phyloP scores from a whole-genome alignment of 805 yeast genomes.

The Cyberlindnera amylophila region DNA sequence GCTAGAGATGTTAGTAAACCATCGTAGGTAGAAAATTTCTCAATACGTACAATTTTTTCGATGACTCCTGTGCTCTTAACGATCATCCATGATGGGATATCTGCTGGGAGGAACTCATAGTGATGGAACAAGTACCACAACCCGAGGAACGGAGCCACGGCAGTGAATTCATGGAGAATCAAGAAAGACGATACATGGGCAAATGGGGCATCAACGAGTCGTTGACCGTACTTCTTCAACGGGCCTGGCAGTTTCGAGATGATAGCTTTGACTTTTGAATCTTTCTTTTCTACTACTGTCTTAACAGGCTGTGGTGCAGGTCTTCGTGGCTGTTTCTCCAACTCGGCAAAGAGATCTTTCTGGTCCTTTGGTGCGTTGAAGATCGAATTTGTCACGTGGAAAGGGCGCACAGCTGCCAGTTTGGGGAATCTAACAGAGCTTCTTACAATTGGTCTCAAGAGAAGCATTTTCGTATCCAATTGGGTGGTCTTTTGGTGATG shows the following conservation, averaged over 20 bases:
- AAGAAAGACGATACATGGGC: conserved; percentile 62
- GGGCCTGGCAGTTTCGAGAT: conserved; percentile 45
- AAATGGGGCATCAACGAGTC: conserved; percentile 52
- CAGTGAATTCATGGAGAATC: conserved; percentile 70
- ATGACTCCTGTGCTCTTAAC: conserved; percentile 55
- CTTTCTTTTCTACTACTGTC: conserved; percentile 3
- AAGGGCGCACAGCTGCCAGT: neutral
- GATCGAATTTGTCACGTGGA: neutral
- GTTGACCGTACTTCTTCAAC: conserved; percentile 46
- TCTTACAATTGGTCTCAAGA: neutral
- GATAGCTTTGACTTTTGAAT: conserved; percentile 15
- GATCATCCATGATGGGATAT: conserved; percentile 58
- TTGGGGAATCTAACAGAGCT: neutral
- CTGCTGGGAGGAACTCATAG: conserved; percentile 48
- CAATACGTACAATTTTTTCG: conserved; percentile 40
- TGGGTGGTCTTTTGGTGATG: neutral
- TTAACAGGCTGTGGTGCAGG: neutral
- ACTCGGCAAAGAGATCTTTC: conserved; percentile 13
- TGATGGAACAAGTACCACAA: conserved; percentile 66
- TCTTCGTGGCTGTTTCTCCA: conserved; percentile 13
- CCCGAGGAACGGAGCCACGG: conserved; percentile 64
- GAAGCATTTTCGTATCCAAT: neutral
- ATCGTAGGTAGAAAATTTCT: too few species aligned
- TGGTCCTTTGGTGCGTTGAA: neutral
- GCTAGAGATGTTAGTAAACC: conserved; percentile 6